Percentiles rank a stretch among this genome's conserved stretches.
These are phyloP conservation scores for Ploettnerulaceae sp. DNA, from an alignment of 2,329 filamentous ascomycete species.

Conservation along the genomic window DNA sequence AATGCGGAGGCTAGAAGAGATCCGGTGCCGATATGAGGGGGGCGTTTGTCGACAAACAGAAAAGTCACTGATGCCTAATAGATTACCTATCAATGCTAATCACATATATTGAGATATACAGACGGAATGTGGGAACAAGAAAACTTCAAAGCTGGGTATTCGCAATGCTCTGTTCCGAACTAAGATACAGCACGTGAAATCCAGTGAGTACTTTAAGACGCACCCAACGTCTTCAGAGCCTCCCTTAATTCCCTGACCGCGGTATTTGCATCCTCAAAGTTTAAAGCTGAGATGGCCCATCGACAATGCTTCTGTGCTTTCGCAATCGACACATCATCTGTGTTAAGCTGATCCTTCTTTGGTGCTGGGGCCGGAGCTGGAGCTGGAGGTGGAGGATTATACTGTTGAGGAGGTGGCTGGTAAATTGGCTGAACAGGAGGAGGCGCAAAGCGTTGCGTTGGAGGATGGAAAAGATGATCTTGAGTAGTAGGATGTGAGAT, in stretches of 20 bases:
- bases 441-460: constrained; percentile 12
- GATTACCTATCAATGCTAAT: too few relatives aligned
- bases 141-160: too few relatives aligned
- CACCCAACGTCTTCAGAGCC: constrained; percentile 51
- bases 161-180: too few relatives aligned
- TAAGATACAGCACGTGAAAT: too few relatives aligned
- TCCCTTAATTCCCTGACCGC: constrained; percentile 78
- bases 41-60: too few relatives aligned
- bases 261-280: constrained; percentile 92
- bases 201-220: too few relatives aligned
- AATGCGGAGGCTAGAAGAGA: too few relatives aligned
- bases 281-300: constrained; percentile 93
- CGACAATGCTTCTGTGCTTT: constrained; percentile 92
- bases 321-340: constrained; percentile 66
- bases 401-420: constrained; percentile 14
- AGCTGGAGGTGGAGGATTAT: constrained; percentile 8
- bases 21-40: too few relatives aligned
- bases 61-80: too few relatives aligned
- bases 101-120: too few relatives aligned
- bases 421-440: constrained; percentile 20
- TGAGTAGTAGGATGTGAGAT: constrained; percentile 16
- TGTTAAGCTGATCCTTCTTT: constrained; percentile 41
- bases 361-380: constrained; percentile 26
- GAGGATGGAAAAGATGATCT: constrained; percentile 12
- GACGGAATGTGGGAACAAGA: too few relatives aligned